Percentiles rank a stretch among this genome's conserved stretches.
These are phyloP conservation scores for Globisporangium orthogonon DNA, from an alignment of 352 stramenopile genomes.

Conservation along the genomic window DNA sequence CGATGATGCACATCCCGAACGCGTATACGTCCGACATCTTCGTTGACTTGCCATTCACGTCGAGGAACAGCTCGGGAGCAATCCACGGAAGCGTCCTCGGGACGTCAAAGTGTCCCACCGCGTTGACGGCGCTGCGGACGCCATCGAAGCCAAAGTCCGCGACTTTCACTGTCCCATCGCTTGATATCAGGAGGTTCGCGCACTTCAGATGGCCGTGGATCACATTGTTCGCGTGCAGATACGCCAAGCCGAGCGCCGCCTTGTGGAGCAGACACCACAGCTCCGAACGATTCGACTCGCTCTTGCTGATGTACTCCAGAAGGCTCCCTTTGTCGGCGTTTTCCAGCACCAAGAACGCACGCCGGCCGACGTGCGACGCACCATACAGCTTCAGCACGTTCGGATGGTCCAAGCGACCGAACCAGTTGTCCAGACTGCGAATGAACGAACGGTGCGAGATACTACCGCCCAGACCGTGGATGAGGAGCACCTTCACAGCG, in stretches of 20 bases:
- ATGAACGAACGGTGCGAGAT: conserved; percentile 19
- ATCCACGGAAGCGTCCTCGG: conserved; percentile 26
- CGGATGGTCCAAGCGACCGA: background rate
- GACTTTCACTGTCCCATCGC: conserved; percentile 24
- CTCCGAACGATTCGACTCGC: background rate
- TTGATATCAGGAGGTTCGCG: conserved; percentile 72
- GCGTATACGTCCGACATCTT: conserved; percentile 9
- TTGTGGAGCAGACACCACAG: conserved; percentile 22
- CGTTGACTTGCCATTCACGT: background rate
- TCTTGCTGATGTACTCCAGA: conserved; percentile 9
- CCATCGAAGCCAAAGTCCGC: conserved; percentile 33
- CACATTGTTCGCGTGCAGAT: conserved; percentile 56
- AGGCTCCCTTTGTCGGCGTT: conserved; percentile 22
- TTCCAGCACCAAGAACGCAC: conserved; percentile 32
- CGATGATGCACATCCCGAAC: too few species aligned
- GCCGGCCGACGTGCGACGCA: conserved; percentile 36
- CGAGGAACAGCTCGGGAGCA: conserved; percentile 27
- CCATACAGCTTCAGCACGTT: conserved; percentile 38
- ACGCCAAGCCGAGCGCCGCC: conserved; percentile 43
- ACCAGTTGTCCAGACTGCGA: conserved; percentile 34
- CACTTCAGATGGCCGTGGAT: conserved; percentile 88
- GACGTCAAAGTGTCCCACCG: conserved; percentile 18
- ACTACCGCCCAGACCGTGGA: background rate
- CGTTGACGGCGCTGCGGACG: conserved; percentile 13
- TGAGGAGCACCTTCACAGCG: background rate